Conservation (phyloP, 768 basidiomycete species). For the Rhodotorula taiwanensis region DNA sequence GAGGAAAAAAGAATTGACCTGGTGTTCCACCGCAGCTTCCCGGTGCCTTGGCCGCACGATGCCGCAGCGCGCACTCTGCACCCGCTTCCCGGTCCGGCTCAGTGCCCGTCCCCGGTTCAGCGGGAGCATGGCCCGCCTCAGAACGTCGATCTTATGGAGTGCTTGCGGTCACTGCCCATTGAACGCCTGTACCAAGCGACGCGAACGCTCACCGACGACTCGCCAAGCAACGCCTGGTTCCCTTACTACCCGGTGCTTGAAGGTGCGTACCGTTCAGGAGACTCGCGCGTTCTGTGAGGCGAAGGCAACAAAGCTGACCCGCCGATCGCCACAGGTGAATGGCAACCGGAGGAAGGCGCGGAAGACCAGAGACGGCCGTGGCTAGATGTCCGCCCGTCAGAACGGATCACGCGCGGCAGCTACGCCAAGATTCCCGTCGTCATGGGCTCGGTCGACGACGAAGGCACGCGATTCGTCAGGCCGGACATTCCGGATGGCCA, state of each 20-base stretch:
- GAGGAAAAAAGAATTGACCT: too few species aligned
- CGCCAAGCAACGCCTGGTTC: constrained; percentile 23
- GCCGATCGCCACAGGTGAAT: too few species aligned
- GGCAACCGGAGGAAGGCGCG: constrained; percentile 7
- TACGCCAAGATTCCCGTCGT: constrained; percentile 32
- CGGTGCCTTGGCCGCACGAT: constrained; percentile 35
- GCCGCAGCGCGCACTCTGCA: constrained; percentile 29
- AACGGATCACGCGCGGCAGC: constrained; percentile 25
- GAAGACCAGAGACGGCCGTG: constrained; percentile 12
- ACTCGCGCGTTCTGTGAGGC: too few species aligned
- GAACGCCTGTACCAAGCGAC: constrained; percentile 4
- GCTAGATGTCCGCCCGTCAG: constrained; percentile 26
- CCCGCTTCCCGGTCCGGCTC: constrained; percentile 22
- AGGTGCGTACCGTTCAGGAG: too few species aligned
- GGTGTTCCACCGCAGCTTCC: too few species aligned
- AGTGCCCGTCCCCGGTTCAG: constrained; percentile 27
- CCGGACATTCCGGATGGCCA: neutral
- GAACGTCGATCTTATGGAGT: constrained; percentile 25
- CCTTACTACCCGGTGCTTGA: constrained; percentile 26
- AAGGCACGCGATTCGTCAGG: constrained; percentile 28
- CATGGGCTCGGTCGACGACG: constrained; percentile 26
- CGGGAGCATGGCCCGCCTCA: constrained; percentile 18
- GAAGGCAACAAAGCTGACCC: too few species aligned
- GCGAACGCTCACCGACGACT: constrained; percentile 7
- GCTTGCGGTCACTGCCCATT: constrained; percentile 9